Evolutionary conservation across 2,329 filamentous ascomycete genomes (phyloP).

Genomic region (Zalaria obscura): DNA sequence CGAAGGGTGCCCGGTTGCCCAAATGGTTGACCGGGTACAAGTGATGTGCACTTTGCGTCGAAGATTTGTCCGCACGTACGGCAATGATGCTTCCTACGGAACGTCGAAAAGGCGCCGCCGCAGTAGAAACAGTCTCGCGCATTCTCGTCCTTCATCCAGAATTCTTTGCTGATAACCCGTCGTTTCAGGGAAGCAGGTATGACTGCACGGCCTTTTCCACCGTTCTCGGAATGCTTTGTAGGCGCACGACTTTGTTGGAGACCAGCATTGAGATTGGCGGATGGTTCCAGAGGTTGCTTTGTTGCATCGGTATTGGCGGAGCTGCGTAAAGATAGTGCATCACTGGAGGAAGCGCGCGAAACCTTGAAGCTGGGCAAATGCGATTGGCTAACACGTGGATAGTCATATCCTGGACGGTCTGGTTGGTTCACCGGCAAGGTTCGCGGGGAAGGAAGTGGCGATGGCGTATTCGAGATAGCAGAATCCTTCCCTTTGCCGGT

Average conservation of each 20-base stretch:
- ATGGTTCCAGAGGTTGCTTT: conserved; percentile 2
- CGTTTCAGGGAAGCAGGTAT: conserved; percentile 55
- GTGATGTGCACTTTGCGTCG: conserved; percentile 85
- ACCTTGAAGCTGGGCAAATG: conserved; percentile 33
- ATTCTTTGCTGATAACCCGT: conserved; percentile 84
- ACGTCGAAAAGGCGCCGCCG: conserved; percentile 79
- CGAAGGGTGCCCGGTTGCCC: conserved; percentile 72
- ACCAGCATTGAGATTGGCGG: conserved; percentile 5
- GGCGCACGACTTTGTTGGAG: conserved; percentile 3
- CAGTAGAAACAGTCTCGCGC: conserved; percentile 96
- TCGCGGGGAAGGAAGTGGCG: no score
- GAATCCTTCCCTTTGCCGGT: no score
- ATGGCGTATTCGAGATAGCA: no score
- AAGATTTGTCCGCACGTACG: conserved; percentile 96
- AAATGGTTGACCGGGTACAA: conserved; percentile 79
- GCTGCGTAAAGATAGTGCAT: conserved; percentile 3
- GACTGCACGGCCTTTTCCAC: conserved; percentile 4
- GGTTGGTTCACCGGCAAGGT: no score
- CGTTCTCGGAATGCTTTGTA: background rate
- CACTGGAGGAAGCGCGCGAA: conserved; percentile 28
- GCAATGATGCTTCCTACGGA: conserved; percentile 92
- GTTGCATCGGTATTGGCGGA: conserved; percentile 2
- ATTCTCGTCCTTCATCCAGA: conserved; percentile 99
- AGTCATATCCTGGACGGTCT: background rate
- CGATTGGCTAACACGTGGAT: conserved; percentile 27